A percentile compares a stretch with the other conserved stretches of the same genome.
phyloP scores from a whole-genome alignment of 2,329 filamentous ascomycete species.

The Botrytis squamosa region DNA sequence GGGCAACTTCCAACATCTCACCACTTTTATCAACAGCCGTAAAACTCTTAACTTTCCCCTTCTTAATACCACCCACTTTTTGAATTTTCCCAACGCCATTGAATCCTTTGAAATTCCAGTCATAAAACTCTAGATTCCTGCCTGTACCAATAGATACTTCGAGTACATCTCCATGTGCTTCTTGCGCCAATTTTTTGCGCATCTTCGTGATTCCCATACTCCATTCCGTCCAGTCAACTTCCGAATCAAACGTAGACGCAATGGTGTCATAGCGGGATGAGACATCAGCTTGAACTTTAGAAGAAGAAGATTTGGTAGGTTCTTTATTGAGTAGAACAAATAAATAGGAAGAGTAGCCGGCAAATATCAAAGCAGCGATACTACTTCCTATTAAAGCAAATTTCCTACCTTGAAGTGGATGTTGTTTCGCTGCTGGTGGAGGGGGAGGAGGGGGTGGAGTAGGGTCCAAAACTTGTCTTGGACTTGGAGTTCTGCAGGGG shows the following conservation, averaged over 20 bases:
- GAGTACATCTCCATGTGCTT: slow-evolving; percentile 56
- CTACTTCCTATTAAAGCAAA: slow-evolving; percentile 32
- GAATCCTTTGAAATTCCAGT: slow-evolving; percentile 47
- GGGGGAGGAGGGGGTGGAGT: slow-evolving; percentile 6
- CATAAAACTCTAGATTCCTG: slow-evolving; percentile 58
- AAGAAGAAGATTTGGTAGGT: slow-evolving; percentile 26
- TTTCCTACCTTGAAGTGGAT: slow-evolving; percentile 32
- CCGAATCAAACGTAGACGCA: slow-evolving; percentile 57
- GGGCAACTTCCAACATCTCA: slow-evolving; percentile 59
- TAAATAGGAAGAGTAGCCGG: slow-evolving; percentile 37
- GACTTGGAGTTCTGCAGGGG: slow-evolving; percentile 28
- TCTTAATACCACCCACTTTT: slow-evolving; percentile 31
- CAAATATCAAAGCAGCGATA: slow-evolving; percentile 17
- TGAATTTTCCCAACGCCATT: slow-evolving; percentile 29
- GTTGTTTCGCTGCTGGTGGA: slow-evolving; percentile 21
- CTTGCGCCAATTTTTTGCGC: slow-evolving; percentile 49
- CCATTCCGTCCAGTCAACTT: slow-evolving; percentile 57
- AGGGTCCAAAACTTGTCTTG: slow-evolving; percentile 21
- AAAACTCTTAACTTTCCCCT: slow-evolving; percentile 50
- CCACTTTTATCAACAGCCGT: slow-evolving; percentile 62
- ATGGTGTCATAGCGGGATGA: slow-evolving; percentile 38
- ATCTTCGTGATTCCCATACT: slow-evolving; percentile 55
- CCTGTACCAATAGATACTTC: slow-evolving; percentile 64
- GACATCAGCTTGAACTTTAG: slow-evolving; percentile 34
- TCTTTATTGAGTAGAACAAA: slow-evolving; percentile 38